Evolutionary conservation across 2,329 filamentous ascomycete genomes (phyloP).

Genomic region (Chrysoporthe cubensis): DNA sequence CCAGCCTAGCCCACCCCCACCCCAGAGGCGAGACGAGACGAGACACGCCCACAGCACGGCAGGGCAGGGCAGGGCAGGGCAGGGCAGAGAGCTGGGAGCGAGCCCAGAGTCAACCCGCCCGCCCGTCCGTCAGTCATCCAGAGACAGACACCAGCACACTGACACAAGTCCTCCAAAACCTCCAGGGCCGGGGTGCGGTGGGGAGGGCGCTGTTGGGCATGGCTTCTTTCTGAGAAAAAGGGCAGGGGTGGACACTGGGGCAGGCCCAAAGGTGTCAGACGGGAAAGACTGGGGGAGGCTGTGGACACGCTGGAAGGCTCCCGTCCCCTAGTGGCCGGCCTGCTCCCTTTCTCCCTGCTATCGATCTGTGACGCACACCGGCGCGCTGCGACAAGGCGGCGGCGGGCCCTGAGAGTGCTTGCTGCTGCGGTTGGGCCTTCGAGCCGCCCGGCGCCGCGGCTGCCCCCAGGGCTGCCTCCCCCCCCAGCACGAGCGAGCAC

Average conservation of each 20-base stretch:
- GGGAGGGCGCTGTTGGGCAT: background rate
- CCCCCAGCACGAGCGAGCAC: background rate
- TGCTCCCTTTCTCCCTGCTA: background rate
- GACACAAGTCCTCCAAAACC: background rate
- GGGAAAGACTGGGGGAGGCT: conserved; percentile 13
- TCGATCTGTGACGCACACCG: background rate
- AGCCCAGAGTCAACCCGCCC: background rate
- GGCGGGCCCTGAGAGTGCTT: background rate
- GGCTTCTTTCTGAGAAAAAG: background rate
- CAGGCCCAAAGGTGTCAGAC: conserved; percentile 7
- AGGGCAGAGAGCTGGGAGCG: background rate
- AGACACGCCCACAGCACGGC: background rate
- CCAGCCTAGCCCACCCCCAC: background rate
- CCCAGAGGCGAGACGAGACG: background rate
- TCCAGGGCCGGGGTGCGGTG: no score
- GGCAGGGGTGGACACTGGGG: background rate
- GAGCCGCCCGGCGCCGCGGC: no score
- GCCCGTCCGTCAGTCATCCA: conserved; percentile 3
- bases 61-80: background rate
- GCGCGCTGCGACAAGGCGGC: background rate
- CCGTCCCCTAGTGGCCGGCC: background rate
- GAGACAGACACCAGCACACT: background rate
- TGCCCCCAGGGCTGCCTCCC: background rate
- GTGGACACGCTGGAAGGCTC: background rate
- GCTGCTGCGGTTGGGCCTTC: background rate